These are phyloP conservation scores for Sporobolus alterniflorus DNA, from an alignment of 202 grass and related monocot species.

Conservation along the genomic window DNA sequence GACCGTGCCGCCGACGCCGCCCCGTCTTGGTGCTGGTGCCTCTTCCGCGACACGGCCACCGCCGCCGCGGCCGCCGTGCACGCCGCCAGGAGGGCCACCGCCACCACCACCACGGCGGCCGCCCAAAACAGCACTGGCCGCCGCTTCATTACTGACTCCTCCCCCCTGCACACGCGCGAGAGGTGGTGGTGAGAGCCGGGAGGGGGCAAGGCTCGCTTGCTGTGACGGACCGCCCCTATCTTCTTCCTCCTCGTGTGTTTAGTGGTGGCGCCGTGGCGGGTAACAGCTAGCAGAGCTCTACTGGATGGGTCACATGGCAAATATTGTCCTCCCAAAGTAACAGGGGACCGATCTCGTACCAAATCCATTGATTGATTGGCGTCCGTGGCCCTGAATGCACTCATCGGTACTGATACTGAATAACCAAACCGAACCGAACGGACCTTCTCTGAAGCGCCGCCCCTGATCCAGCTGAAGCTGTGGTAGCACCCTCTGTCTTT, in stretches of 20 bases:
- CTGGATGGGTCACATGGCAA: neutral
- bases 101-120: constrained; percentile 11
- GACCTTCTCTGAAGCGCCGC: neutral
- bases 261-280: neutral
- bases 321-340: too few species aligned
- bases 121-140: neutral
- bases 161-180: neutral
- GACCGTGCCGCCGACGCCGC: neutral
- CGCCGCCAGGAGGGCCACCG: constrained; percentile 11
- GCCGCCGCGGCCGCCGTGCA: constrained; percentile 47
- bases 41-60: constrained; percentile 29
- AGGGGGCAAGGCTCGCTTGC: neutral
- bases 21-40: neutral
- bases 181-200: neutral
- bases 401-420: neutral
- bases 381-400: neutral
- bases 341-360: neutral
- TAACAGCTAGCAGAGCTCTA: neutral
- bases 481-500: neutral
- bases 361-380: neutral
- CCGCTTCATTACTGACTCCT: constrained; percentile 2
- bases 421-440: neutral
- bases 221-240: neutral
- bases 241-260: neutral
- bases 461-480: neutral